Conservation (phyloP, 1,139 yeast species). For the Suhomyces yuchorum region DNA sequence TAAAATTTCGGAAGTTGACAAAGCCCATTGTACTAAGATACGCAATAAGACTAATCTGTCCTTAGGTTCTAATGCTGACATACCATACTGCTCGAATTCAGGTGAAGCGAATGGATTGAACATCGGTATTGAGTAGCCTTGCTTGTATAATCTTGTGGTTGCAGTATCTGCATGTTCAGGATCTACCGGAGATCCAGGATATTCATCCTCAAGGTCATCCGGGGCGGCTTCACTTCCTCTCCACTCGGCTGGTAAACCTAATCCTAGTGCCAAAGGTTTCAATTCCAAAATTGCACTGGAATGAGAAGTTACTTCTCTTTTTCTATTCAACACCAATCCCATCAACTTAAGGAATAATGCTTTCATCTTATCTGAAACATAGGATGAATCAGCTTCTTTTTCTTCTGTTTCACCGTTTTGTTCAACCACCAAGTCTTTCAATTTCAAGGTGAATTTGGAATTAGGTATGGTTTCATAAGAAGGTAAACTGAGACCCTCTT, state of each 20-base stretch:
- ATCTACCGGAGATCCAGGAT: slow-evolving; percentile 35
- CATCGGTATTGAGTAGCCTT: slow-evolving; percentile 8
- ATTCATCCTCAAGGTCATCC: slow-evolving; percentile 18
- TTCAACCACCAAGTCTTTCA: background rate
- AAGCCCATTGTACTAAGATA: slow-evolving; percentile 52
- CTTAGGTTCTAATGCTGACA: slow-evolving; percentile 44
- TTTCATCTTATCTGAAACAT: slow-evolving; percentile 39
- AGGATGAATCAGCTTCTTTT: slow-evolving; percentile 8
- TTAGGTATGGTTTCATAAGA: background rate
- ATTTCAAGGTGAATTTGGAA: background rate
- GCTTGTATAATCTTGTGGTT: slow-evolving; percentile 16
- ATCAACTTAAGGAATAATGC: slow-evolving; percentile 37
- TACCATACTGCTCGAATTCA: slow-evolving; percentile 47
- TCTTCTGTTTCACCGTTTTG: background rate
- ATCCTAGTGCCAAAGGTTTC: slow-evolving; percentile 29
- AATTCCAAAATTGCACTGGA: slow-evolving; percentile 45
- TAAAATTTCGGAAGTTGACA: slow-evolving; percentile 45
- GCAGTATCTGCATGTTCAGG: slow-evolving; percentile 41
- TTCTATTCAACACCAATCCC: slow-evolving; percentile 44
- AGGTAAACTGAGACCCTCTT: slow-evolving; percentile 48
- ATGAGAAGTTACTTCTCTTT: slow-evolving; percentile 34
- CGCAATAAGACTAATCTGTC: slow-evolving; percentile 52
- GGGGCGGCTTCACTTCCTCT: slow-evolving; percentile 13
- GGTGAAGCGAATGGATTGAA: slow-evolving; percentile 39
- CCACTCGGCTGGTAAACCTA: slow-evolving; percentile 28